These are phyloP conservation scores for Diaporthe nobilis DNA, from an alignment of 2,329 filamentous ascomycete species.

Conservation along the genomic window DNA sequence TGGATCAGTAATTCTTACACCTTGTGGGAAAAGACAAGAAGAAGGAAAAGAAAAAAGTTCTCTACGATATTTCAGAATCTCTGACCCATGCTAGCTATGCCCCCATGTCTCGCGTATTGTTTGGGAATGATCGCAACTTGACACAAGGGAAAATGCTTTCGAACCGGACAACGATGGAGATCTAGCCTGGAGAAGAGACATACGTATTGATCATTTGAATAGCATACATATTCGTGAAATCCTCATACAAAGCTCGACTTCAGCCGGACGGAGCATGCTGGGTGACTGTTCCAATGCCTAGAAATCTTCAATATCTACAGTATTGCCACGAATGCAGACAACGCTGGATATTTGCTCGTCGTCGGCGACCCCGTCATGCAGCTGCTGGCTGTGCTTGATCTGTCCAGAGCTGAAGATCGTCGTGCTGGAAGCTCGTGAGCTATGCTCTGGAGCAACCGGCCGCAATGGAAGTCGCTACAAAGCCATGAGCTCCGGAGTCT, in stretches of 20 bases:
- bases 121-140: too few relatives aligned
- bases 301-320: background rate
- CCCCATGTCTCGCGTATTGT: too few relatives aligned
- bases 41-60: too few relatives aligned
- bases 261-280: too few relatives aligned
- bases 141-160: too few relatives aligned
- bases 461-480: background rate
- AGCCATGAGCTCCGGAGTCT: conserved; percentile 1
- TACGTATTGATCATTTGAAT: too few relatives aligned
- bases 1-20: too few relatives aligned
- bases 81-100: too few relatives aligned
- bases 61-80: too few relatives aligned
- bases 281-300: background rate
- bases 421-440: background rate
- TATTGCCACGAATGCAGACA: background rate
- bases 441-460: conserved; percentile 6
- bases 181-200: too few relatives aligned
- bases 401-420: background rate
- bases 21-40: too few relatives aligned
- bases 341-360: background rate
- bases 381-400: background rate
- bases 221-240: background rate
- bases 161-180: too few relatives aligned
- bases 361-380: background rate
- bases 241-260: background rate